Evolutionary conservation across 306 rosid species (phyloP).

Genomic region (Cucurbita pepo): DNA sequence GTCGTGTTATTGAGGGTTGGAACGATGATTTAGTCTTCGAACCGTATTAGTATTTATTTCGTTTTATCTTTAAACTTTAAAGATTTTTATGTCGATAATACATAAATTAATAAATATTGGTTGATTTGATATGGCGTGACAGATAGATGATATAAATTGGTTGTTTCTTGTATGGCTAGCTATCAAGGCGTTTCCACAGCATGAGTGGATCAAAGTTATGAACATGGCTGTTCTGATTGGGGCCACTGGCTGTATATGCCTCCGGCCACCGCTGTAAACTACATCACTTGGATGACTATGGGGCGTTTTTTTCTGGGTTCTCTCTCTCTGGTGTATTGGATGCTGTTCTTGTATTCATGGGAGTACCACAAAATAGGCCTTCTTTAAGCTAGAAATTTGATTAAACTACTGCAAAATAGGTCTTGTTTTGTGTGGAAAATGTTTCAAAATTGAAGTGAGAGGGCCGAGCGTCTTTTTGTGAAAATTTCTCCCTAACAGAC

Average conservation of each 20-base stretch:
- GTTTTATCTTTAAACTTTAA: too few species aligned
- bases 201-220: constrained; percentile 69
- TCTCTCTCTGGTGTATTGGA: constrained; percentile 66
- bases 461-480: too few species aligned
- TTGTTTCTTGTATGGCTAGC: constrained; percentile 64
- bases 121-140: neutral
- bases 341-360: constrained; percentile 94
- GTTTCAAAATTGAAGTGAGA: too few species aligned
- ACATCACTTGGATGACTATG: constrained; percentile 50
- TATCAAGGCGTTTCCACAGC: constrained; percentile 36
- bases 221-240: constrained; percentile 73
- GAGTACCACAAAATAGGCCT: constrained; percentile 5
- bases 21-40: neutral
- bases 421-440: too few species aligned
- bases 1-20: neutral
- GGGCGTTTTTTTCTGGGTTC: constrained; percentile 48
- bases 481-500: too few species aligned
- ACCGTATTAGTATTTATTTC: neutral
- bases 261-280: constrained; percentile 76
- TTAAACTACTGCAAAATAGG: too few species aligned
- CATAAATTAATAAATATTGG: neutral
- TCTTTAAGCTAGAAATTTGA: too few species aligned
- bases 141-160: constrained; percentile 26
- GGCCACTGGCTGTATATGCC: constrained; percentile 63
- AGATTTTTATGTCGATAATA: too few species aligned